Conservation (phyloP, 306 rosid species). For the Psophocarpus tetragonolobus region DNA sequence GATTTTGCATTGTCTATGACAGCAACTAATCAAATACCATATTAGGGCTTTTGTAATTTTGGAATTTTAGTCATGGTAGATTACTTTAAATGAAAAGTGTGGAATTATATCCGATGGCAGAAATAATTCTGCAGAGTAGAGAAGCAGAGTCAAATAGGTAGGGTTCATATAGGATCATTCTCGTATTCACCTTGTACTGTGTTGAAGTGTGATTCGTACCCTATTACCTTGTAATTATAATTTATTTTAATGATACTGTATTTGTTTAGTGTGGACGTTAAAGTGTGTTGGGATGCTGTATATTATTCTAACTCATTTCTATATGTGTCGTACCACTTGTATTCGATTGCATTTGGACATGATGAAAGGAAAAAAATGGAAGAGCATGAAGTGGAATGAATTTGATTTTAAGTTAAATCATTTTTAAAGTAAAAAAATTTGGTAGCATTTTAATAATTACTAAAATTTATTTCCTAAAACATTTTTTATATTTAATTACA, state of each 20-base stretch:
- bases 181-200: background rate
- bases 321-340: no score
- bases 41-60: background rate
- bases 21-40: background rate
- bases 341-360: no score
- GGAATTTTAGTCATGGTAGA: background rate
- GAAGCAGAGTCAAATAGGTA: background rate
- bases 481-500: no score
- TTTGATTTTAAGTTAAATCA: no score
- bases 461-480: no score
- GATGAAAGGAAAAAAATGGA: no score
- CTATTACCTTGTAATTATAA: background rate
- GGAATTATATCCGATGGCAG: background rate
- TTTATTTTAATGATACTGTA: background rate
- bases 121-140: background rate
- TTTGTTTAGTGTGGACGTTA: background rate
- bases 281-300: no score
- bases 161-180: background rate
- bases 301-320: no score
- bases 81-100: background rate
- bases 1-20: conserved; percentile 10
- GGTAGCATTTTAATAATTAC: no score
- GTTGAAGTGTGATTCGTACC: background rate
- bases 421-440: no score
- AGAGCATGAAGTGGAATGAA: no score